These are phyloP conservation scores for Phaffia australis DNA, from an alignment of 768 basidiomycete genomes.

Conservation along the genomic window DNA sequence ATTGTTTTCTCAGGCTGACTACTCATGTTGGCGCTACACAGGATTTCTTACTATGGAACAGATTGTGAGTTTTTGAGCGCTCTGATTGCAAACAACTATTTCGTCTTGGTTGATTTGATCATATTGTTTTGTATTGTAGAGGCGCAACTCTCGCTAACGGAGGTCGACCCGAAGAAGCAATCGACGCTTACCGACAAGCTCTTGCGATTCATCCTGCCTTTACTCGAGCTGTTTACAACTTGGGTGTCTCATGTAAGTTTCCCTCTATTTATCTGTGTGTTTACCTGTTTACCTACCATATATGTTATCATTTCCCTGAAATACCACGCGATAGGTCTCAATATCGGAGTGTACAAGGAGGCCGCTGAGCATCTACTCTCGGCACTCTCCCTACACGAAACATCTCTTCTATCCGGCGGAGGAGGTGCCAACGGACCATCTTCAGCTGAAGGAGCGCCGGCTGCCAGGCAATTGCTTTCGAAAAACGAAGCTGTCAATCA, in stretches of 20 bases:
- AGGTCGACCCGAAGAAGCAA: conserved; percentile 82
- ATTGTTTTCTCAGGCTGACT: neutral
- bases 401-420: conserved; percentile 3
- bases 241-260: conserved; percentile 86
- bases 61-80: conserved; percentile 42
- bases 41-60: conserved; percentile 95
- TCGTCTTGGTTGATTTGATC: neutral
- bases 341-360: conserved; percentile 89
- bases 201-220: conserved; percentile 84
- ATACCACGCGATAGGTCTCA: conserved; percentile 53
- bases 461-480: conserved; percentile 10
- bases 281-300: neutral
- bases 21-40: conserved; percentile 28
- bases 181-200: conserved; percentile 65
- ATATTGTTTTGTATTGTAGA: neutral
- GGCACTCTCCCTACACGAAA: conserved; percentile 61
- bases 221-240: conserved; percentile 93
- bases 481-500: conserved; percentile 46
- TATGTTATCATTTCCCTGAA: neutral
- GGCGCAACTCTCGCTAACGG: conserved; percentile 93
- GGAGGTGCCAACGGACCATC: neutral
- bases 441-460: conserved; percentile 1
- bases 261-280: neutral
- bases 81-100: neutral
- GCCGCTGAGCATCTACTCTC: conserved; percentile 91